Percentiles rank a stretch among this genome's conserved stretches.
phyloP scores from a whole-genome alignment of 495 filamentous ascomycete genomes.

The Daldinia concentrica region DNA sequence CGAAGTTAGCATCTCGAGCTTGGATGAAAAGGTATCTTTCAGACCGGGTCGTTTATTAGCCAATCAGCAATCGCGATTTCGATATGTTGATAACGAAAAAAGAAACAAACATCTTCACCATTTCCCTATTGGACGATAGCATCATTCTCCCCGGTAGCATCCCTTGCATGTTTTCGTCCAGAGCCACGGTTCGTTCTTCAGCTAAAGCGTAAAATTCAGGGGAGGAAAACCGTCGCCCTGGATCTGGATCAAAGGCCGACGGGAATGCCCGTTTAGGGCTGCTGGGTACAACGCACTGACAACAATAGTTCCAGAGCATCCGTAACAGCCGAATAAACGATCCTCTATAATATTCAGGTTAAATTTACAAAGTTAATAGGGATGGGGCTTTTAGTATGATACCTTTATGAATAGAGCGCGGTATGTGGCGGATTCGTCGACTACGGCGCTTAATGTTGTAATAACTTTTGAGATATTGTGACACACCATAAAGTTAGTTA shows the following conservation, averaged over 20 bases:
- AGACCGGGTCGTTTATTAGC: conserved; percentile 25
- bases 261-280: conserved; percentile 7
- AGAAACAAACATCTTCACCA: conserved; percentile 6
- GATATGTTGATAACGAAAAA: conserved; percentile 19
- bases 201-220: neutral
- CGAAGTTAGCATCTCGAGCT: neutral
- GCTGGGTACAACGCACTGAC: neutral
- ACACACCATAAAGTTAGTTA: conserved; percentile 9
- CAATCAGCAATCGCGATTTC: conserved; percentile 18
- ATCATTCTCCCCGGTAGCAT: neutral
- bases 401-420: neutral
- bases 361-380: neutral
- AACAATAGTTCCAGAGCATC: neutral
- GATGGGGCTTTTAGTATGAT: neutral
- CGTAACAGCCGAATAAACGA: neutral
- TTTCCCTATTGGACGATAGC: neutral
- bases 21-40: neutral
- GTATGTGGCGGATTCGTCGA: neutral
- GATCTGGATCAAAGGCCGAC: neutral
- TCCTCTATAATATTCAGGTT: neutral
- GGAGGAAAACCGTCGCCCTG: conserved; percentile 1
- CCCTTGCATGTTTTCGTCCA: conserved; percentile 1
- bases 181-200: conserved; percentile 2
- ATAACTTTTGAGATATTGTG: neutral
- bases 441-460: conserved; percentile 1